Percentiles rank a stretch among this genome's conserved stretches.
phyloP scores from a whole-genome alignment of 31 red algal species.

The Porphyra umbilicalis region DNA sequence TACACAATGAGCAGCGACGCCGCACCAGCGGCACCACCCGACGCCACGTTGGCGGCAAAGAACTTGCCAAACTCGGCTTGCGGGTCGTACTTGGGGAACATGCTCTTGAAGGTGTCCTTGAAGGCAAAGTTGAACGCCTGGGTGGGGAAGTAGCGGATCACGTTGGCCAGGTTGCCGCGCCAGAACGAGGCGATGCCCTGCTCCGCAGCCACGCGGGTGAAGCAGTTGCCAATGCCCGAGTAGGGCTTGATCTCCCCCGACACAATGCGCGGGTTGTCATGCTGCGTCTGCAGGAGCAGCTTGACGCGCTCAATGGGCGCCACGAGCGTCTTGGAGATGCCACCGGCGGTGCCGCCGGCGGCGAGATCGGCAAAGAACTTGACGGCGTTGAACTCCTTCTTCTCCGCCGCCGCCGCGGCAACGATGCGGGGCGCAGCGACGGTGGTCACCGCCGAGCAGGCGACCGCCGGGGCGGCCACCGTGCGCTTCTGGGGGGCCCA shows the following conservation, averaged over 20 bases:
- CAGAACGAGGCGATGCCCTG: conserved; percentile 97
- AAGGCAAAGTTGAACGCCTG: conserved; percentile 99
- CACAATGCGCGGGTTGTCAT: conserved; percentile 87
- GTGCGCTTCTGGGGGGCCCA: background rate
- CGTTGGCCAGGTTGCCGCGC: conserved; percentile 97
- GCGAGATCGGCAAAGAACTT: conserved; percentile 95
- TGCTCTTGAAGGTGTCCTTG: conserved; percentile 98
- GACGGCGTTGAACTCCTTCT: conserved; percentile 57
- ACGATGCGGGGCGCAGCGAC: conserved; percentile 35
- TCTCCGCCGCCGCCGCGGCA: conserved; percentile 34
- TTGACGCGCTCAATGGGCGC: conserved; percentile 99
- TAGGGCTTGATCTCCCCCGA: conserved; percentile 85
- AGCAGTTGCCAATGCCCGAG: conserved; percentile 94
- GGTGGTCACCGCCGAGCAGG: conserved; percentile 1
- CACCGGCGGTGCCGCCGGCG: conserved; percentile 93
- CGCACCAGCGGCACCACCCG: conserved; percentile 96
- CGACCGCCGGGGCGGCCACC: background rate
- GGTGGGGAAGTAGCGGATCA: conserved; percentile 99
- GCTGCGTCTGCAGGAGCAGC: conserved; percentile 94
- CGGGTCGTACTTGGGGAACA: conserved; percentile 91
- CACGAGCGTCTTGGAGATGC: conserved; percentile 94
- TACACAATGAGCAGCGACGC: conserved; percentile 98
- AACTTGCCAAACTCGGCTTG: conserved; percentile 91
- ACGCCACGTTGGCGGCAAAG: conserved; percentile 90
- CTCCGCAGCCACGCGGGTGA: conserved; percentile 87